Evolutionary conservation across 768 basidiomycete genomes (phyloP).

Genomic region (Rhodocollybia butyracea): DNA sequence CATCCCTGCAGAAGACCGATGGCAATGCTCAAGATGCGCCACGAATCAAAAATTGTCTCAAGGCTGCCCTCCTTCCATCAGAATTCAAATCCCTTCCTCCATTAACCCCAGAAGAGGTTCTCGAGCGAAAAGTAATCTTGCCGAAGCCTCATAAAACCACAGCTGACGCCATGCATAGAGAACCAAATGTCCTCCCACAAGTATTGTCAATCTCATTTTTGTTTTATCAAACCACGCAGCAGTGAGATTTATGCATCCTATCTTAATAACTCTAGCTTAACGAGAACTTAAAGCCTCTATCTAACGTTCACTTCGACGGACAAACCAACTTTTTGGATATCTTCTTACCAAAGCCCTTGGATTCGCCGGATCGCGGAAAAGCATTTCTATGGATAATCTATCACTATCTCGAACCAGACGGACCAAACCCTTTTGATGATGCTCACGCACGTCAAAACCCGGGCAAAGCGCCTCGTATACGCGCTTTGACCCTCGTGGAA

Average conservation of each 20-base stretch:
- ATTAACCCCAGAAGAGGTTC: conserved; percentile 71
- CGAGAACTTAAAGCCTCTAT: conserved; percentile 42
- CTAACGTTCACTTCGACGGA: conserved; percentile 70
- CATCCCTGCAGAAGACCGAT: conserved; percentile 82
- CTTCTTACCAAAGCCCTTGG: conserved; percentile 73
- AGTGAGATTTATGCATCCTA: conserved; percentile 43
- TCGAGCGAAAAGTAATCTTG: conserved; percentile 56
- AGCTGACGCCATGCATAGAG: conserved; percentile 34
- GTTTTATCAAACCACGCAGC: conserved; percentile 76
- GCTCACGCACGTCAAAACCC: conserved; percentile 52
- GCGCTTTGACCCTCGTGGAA: conserved; percentile 53
- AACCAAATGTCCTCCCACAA: conserved; percentile 72
- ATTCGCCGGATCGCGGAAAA: conserved; percentile 68
- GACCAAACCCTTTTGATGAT: conserved; percentile 75
- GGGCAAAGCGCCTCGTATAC: conserved; percentile 63
- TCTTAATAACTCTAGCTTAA: background rate
- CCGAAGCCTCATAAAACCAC: conserved; percentile 1
- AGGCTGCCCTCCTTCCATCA: conserved; percentile 70
- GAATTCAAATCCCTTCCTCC: conserved; percentile 67
- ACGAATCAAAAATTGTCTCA: conserved; percentile 87
- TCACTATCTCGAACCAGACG: conserved; percentile 71
- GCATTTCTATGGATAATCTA: conserved; percentile 85
- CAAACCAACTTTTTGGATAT: conserved; percentile 77
- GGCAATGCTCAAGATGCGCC: conserved; percentile 90
- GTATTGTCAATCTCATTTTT: conserved; percentile 83